phyloP scores from a whole-genome alignment of 306 rosid species.

The Cicer pinnatifidum region DNA sequence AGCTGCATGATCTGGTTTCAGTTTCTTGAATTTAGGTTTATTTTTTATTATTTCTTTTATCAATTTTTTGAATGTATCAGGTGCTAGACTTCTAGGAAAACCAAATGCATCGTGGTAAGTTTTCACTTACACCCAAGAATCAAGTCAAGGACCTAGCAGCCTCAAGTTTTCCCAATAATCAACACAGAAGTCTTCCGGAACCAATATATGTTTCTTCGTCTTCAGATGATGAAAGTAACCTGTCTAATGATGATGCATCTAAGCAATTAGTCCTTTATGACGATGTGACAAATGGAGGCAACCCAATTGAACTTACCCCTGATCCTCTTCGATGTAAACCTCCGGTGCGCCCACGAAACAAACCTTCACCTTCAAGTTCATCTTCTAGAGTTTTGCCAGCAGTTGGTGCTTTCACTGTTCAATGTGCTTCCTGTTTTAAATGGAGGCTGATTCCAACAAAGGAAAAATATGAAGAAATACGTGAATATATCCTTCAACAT shows the following conservation, averaged over 20 bases:
- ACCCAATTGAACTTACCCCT: slow-evolving; percentile 46
- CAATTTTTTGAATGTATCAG: slow-evolving; percentile 42
- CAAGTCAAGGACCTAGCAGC: slow-evolving; percentile 42
- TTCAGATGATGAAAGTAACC: slow-evolving; percentile 57
- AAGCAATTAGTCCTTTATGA: slow-evolving; percentile 78
- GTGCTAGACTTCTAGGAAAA: slow-evolving; percentile 41
- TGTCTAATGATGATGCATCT: slow-evolving; percentile 51
- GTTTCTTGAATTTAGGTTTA: slow-evolving; percentile 11
- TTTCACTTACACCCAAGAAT: slow-evolving; percentile 49
- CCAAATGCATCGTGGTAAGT: slow-evolving; percentile 51
- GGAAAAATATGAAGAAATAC: slow-evolving; percentile 87
- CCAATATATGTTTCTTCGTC: slow-evolving; percentile 55
- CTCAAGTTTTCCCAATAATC: slow-evolving; percentile 42
- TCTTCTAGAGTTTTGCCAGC: slow-evolving; percentile 70
- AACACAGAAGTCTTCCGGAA: slow-evolving; percentile 36
- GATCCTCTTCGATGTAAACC: slow-evolving; percentile 47
- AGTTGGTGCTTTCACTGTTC: slow-evolving; percentile 83
- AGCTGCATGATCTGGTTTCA: background rate
- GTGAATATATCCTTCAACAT: slow-evolving; percentile 72
- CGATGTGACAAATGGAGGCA: slow-evolving; percentile 52
- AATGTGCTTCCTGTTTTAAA: slow-evolving; percentile 88
- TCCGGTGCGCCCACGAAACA: slow-evolving; percentile 33
- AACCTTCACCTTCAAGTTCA: slow-evolving; percentile 36
- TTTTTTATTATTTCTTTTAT: background rate
- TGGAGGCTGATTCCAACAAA: slow-evolving; percentile 95